Evolutionary conservation across 306 rosid genomes (phyloP).

Genomic region (Citrullus colocynthis): DNA sequence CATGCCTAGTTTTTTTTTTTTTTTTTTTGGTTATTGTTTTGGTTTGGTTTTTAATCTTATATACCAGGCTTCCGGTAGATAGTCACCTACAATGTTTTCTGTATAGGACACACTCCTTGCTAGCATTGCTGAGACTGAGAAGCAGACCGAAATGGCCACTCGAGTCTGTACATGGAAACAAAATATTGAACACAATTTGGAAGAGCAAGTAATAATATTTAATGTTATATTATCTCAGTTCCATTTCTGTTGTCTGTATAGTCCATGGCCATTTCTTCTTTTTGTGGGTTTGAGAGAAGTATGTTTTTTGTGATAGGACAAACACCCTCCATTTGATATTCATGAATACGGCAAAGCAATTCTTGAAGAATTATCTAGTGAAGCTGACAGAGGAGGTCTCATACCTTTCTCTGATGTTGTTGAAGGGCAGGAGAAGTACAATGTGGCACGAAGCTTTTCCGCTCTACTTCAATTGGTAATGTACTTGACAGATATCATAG

Average conservation of each 20-base stretch:
- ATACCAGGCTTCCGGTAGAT: neutral
- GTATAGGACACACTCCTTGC: slow-evolving; percentile 73
- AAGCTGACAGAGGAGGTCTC: slow-evolving; percentile 26
- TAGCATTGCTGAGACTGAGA: slow-evolving; percentile 77
- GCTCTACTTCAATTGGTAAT: slow-evolving; percentile 87
- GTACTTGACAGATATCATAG: neutral
- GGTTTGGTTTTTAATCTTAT: neutral
- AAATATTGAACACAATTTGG: slow-evolving; percentile 66
- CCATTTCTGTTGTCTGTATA: neutral
- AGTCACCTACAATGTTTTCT: neutral
- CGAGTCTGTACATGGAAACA: slow-evolving; percentile 91
- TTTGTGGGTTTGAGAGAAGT: neutral
- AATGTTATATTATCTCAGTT: neutral
- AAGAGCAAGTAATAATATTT: slow-evolving; percentile 62
- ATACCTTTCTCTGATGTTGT: slow-evolving; percentile 60
- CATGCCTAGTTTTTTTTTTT: neutral
- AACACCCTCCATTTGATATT: slow-evolving; percentile 69
- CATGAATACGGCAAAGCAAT: slow-evolving; percentile 62
- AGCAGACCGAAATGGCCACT: slow-evolving; percentile 74
- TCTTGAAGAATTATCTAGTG: slow-evolving; percentile 47
- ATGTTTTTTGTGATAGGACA: slow-evolving; percentile 33
- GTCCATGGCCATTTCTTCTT: neutral
- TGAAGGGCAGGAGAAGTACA: slow-evolving; percentile 50
- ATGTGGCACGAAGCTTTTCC: slow-evolving; percentile 79
- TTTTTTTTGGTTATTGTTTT: too few relatives aligned